A percentile compares a stretch with the other conserved stretches of the same genome.
Evolutionary conservation across 805 yeast species (phyloP).

Genomic region (Candida nonsorbophila): DNA sequence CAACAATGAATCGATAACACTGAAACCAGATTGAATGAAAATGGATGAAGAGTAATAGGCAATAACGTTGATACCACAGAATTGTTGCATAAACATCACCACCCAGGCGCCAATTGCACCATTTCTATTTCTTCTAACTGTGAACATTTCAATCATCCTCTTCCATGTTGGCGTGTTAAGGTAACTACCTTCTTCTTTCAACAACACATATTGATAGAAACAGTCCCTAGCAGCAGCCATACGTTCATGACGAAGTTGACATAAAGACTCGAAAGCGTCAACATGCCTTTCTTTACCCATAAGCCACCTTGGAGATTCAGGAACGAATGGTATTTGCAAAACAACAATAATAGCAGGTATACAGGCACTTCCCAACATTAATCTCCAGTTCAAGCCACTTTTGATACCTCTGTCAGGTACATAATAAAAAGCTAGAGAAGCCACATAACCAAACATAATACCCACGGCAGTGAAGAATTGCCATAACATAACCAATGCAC

Average conservation of each 20-base stretch:
- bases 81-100: conserved; percentile 86
- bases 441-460: conserved; percentile 60
- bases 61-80: conserved; percentile 86
- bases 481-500: conserved; percentile 67
- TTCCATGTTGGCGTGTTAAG: conserved; percentile 37
- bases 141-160: conserved; percentile 54
- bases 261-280: conserved; percentile 48
- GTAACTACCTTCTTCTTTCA: conserved; percentile 57
- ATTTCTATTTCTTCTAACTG: conserved; percentile 76
- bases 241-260: conserved; percentile 38
- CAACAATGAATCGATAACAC: conserved; percentile 56
- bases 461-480: conserved; percentile 76
- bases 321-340: conserved; percentile 47
- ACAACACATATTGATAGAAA: conserved; percentile 51
- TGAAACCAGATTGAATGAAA: conserved; percentile 62
- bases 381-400: conserved; percentile 51
- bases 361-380: conserved; percentile 61
- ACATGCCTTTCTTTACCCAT: conserved; percentile 45
- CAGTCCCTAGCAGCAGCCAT: conserved; percentile 63
- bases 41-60: conserved; percentile 81
- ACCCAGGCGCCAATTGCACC: conserved; percentile 77
- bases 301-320: conserved; percentile 71
- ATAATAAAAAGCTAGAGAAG: conserved; percentile 53
- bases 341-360: conserved; percentile 52
- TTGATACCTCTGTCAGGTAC: conserved; percentile 44